Conservation (phyloP, 78 protist genomes). For the Dictyostelium brefeldianum region DNA sequence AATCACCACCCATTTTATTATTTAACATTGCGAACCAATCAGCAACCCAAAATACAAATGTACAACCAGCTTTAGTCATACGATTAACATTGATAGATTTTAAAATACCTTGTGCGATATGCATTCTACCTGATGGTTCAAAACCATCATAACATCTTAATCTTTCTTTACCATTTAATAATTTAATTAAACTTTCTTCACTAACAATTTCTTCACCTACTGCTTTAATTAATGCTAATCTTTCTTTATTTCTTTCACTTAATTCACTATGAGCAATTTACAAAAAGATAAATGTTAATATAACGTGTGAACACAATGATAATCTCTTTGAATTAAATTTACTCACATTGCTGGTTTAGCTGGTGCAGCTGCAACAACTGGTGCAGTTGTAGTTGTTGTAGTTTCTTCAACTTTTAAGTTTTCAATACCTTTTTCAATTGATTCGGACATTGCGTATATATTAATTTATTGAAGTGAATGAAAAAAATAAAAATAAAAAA, state of each 20-base stretch:
- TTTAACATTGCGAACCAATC: constrained; percentile 99
- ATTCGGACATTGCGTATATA: constrained; percentile 3
- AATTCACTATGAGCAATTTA: constrained; percentile 37
- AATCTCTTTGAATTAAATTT: no score
- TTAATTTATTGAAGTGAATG: background rate
- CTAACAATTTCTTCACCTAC: constrained; percentile 97
- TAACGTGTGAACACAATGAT: no score
- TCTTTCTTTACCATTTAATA: constrained; percentile 91
- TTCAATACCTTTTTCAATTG: constrained; percentile 23
- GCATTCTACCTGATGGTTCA: constrained; percentile 99
- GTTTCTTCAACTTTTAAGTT: constrained; percentile 28
- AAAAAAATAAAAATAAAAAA: constrained; percentile 12
- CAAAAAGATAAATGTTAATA: no score
- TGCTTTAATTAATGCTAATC: constrained; percentile 55
- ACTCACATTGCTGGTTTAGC: constrained; percentile 21
- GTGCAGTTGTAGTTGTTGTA: constrained; percentile 6
- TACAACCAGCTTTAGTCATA: constrained; percentile 93
- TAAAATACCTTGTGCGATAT: constrained; percentile 99
- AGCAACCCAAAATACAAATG: constrained; percentile 98
- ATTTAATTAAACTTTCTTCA: constrained; percentile 88
- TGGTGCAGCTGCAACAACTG: constrained; percentile 44
- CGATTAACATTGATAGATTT: constrained; percentile 99
- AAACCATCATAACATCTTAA: constrained; percentile 97
- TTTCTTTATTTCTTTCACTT: constrained; percentile 65
- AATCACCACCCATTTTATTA: constrained; percentile 99